These are phyloP conservation scores for Penicillium sp. DNA, from an alignment of 2,329 filamentous ascomycete genomes.

Conservation along the genomic window DNA sequence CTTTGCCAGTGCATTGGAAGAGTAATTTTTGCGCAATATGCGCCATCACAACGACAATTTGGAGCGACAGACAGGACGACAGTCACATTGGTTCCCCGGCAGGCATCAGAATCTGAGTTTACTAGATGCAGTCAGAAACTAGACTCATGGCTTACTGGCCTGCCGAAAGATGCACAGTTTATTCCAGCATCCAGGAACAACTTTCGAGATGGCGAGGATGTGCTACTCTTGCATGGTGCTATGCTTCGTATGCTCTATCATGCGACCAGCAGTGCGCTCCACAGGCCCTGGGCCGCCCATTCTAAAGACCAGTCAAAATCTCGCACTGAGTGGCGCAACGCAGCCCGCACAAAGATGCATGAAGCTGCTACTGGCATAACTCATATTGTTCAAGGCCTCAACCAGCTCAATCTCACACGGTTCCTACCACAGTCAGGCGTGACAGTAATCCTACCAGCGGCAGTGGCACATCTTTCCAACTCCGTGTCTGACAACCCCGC, in stretches of 20 bases:
- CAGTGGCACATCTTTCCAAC: conserved; percentile 84
- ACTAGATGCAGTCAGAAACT: conserved; percentile 74
- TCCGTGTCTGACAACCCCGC: conserved; percentile 74
- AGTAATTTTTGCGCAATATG: conserved; percentile 84
- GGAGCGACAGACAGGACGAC: conserved; percentile 64
- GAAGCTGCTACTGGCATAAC: conserved; percentile 80
- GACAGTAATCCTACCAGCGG: conserved; percentile 80
- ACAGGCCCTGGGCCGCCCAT: conserved; percentile 78
- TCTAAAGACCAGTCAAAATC: conserved; percentile 42
- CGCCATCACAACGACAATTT: conserved; percentile 76
- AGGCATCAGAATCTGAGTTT: conserved; percentile 74
- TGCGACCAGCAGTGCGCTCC: conserved; percentile 83
- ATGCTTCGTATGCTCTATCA: conserved; percentile 88
- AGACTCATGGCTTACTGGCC: conserved; percentile 67
- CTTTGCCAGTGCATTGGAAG: conserved; percentile 82
- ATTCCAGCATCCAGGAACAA: conserved; percentile 60
- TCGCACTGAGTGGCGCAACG: conserved; percentile 64
- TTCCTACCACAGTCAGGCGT: conserved; percentile 83
- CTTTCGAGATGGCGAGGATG: conserved; percentile 51
- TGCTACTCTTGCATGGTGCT: conserved; percentile 68
- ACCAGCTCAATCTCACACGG: conserved; percentile 67
- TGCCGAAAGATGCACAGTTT: conserved; percentile 71
- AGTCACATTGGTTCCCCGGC: conserved; percentile 83
- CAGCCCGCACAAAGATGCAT: conserved; percentile 74
- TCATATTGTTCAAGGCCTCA: conserved; percentile 71